A percentile compares a stretch with the other conserved stretches of the same genome.
phyloP scores from a whole-genome alignment of 495 filamentous ascomycete species.

The Aspergillus affinis region DNA sequence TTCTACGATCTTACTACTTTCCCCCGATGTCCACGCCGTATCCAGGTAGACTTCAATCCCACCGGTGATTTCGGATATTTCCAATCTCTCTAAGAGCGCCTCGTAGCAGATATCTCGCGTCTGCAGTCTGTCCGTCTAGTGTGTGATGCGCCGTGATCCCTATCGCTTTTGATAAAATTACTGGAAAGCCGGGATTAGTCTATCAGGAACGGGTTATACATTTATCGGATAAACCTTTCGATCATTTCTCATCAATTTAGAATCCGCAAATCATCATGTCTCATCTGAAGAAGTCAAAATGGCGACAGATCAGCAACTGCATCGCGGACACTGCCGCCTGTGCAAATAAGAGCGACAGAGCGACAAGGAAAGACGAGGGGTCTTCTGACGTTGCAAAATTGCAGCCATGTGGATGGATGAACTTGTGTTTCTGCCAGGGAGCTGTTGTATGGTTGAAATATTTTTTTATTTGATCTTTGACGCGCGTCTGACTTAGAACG shows the following conservation, averaged over 20 bases:
- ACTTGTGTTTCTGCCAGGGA: background rate
- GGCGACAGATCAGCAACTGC: too few relatives aligned
- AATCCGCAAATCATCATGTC: too few relatives aligned
- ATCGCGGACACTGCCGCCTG: too few relatives aligned
- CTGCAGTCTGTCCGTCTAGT: background rate
- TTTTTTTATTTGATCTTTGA: background rate
- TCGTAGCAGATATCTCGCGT: conserved; percentile 1
- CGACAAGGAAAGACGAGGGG: too few relatives aligned
- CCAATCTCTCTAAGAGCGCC: background rate
- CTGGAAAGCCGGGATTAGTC: background rate
- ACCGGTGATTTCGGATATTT: conserved; percentile 20
- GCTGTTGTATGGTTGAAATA: background rate
- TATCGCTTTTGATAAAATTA: background rate
- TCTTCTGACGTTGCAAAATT: conserved; percentile 17
- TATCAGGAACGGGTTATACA: too few relatives aligned
- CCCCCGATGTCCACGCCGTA: background rate
- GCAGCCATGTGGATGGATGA: conserved; percentile 2
- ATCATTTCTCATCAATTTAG: too few relatives aligned
- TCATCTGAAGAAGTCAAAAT: too few relatives aligned
- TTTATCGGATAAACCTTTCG: too few relatives aligned
- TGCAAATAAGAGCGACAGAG: too few relatives aligned
- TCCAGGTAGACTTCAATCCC: conserved; percentile 24
- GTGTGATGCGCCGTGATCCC: background rate
- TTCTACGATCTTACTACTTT: background rate
- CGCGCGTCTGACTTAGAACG: background rate